Base-by-base conservation (phyloP, 164 flowering plant species). In the Magnolia kwangsiensis region DNA sequence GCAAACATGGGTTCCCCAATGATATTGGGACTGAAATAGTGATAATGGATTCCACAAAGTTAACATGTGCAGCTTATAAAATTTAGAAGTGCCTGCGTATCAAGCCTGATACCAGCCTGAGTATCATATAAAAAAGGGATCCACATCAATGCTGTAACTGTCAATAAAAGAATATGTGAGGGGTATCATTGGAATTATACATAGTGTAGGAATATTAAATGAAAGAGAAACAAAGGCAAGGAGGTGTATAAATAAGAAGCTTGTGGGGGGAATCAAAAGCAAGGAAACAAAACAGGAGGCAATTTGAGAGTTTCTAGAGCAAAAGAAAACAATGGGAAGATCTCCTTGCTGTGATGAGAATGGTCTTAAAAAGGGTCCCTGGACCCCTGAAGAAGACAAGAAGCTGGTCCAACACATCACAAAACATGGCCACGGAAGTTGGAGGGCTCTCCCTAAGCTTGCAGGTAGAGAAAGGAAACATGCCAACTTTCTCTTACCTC, bases 391-490 rank as follows among this genome's bases (percentile, higher is more conserved):
- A 23, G 79, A 77, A 77, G 79, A 77, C 75, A 66, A 72, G 75
- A 77, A 72, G 71, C 79, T 77, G 27, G 75, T 77, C 8, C 71
- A 71, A n/a, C 51, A 72, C 75, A 77, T 77, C 5, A 74, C 72
- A 20, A 72, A 71, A 29, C 74, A 77, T 50, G 79, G 79, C 79
- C 75, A 77, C 64, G 75, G 79, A 49, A 77, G 79, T 45, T 77
- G 79, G 79, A 77, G 75, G 63, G 79, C 74, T 19, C 79, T 77
- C 8, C 79, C 79, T n/a, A 77, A 77, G 63, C 79, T 77, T 77
- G 79, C 79, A 49, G 79, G 79, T 74, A 21, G n/a, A 64, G 19
- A 6, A 29, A 13, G 11, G 61, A 55, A 11, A 16, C 61, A 10
- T 55, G 18, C 13, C 61, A 8, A 8, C 64, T 75, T 59, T 13